phyloP scores from a whole-genome alignment of 1,284 basidiomycete species.

The Cerrena zonata region DNA sequence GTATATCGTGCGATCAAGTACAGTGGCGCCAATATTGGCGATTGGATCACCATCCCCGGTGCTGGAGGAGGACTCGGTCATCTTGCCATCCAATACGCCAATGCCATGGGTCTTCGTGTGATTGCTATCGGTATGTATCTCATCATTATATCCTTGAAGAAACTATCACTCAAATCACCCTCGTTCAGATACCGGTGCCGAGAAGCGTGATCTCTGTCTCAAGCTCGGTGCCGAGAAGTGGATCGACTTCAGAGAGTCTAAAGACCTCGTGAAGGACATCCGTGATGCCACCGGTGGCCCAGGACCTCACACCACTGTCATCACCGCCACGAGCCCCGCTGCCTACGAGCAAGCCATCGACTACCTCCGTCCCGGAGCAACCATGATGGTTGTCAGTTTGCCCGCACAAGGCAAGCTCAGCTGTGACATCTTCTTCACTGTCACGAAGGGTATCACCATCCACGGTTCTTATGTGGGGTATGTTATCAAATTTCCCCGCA shows the following conservation, averaged over 20 bases:
- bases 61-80: constrained; percentile 74
- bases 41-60: constrained; percentile 78
- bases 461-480: constrained; percentile 70
- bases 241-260: constrained; percentile 71
- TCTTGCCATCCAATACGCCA: constrained; percentile 75
- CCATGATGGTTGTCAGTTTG: constrained; percentile 72
- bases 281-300: constrained; percentile 60
- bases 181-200: constrained; percentile 57
- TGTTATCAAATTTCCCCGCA: constrained; percentile 3
- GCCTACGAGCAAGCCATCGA: constrained; percentile 73
- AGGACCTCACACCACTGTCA: constrained; percentile 72
- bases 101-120: constrained; percentile 69
- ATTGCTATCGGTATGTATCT: constrained; percentile 61
- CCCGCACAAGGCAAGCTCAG: constrained; percentile 58
- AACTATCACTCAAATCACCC: not conserved
- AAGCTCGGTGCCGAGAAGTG: constrained; percentile 73
- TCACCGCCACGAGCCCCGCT: constrained; percentile 53
- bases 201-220: constrained; percentile 66
- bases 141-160: not conserved
- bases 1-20: constrained; percentile 83
- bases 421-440: constrained; percentile 75
- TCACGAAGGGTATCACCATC: constrained; percentile 65
- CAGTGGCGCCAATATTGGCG: constrained; percentile 62
- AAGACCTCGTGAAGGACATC: constrained; percentile 59
- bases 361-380: constrained; percentile 64